Conservation (phyloP, 495 filamentous ascomycete genomes). For the Acidomyces sp. region DNA sequence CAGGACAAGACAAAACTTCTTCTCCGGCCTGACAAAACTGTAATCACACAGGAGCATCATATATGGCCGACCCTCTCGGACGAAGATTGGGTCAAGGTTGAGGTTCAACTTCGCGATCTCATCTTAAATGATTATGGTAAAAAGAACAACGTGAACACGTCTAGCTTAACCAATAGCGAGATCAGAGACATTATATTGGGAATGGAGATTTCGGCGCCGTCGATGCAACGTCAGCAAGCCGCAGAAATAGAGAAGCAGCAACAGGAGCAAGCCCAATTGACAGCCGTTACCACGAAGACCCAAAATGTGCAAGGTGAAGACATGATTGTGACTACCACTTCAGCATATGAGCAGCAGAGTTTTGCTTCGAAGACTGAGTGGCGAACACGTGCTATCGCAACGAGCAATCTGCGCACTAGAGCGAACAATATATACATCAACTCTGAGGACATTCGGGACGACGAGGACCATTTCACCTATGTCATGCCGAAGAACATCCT, state of each 20-base stretch:
- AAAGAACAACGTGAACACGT: constrained; percentile 99
- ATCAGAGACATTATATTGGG: constrained; percentile 97
- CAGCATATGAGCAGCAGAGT: constrained; percentile 89
- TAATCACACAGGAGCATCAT: constrained; percentile 97
- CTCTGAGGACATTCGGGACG: constrained; percentile 73
- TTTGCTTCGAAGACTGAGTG: constrained; percentile 99
- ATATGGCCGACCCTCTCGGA: constrained; percentile 94
- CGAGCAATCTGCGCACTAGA: constrained; percentile 85
- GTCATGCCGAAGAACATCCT: constrained; percentile 99
- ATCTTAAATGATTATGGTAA: constrained; percentile 98
- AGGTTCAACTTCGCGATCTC: constrained; percentile 87
- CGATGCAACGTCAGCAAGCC: constrained; percentile 95
- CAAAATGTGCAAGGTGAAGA: constrained; percentile 97
- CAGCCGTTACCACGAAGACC: constrained; percentile 94
- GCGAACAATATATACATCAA: constrained; percentile 99
- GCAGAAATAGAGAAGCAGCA: constrained; percentile 99
- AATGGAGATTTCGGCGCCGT: constrained; percentile 98
- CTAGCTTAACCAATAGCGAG: constrained; percentile 89
- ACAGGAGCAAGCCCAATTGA: constrained; percentile 89
- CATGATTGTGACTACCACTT: constrained; percentile 95
- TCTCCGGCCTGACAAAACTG: constrained; percentile 91
- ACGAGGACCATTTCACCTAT: constrained; percentile 74
- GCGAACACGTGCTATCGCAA: constrained; percentile 92
- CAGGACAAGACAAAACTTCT: constrained; percentile 97
- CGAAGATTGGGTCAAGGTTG: constrained; percentile 98